Percentiles rank a stretch among this genome's conserved stretches.
phyloP scores from a whole-genome alignment of 257 asterid species.

The Rubia yunnanensis region DNA sequence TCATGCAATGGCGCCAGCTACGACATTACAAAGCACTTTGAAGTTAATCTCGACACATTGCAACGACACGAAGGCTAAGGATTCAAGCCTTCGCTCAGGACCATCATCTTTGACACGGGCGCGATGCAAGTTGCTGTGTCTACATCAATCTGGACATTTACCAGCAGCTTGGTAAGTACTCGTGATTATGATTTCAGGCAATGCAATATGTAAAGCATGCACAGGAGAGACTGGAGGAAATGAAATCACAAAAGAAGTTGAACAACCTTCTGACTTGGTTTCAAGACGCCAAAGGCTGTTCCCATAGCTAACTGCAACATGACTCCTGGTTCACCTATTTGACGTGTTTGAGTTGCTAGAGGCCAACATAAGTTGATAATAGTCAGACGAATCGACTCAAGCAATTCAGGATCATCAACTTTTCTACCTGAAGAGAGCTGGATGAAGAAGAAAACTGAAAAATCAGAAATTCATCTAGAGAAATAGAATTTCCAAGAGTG shows the following conservation, averaged over 20 bases:
- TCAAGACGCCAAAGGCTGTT: slow-evolving; percentile 60
- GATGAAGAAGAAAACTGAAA: slow-evolving; percentile 4
- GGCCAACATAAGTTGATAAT: slow-evolving; percentile 43
- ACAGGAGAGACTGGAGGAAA: not conserved
- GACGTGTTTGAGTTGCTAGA: slow-evolving; percentile 6
- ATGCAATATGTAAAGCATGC: not conserved
- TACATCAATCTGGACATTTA: slow-evolving; percentile 54
- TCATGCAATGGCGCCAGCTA: not conserved
- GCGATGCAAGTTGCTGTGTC: slow-evolving; percentile 66
- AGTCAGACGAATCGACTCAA: slow-evolving; percentile 96
- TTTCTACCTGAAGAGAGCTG: slow-evolving; percentile 92
- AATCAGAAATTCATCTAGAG: slow-evolving; percentile 7
- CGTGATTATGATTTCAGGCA: not conserved
- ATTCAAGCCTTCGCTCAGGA: slow-evolving; percentile 36
- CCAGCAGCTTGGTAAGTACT: too few relatives aligned
- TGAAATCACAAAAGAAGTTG: slow-evolving; percentile 5
- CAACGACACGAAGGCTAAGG: not conserved
- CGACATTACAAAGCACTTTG: not conserved
- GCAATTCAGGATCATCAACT: slow-evolving; percentile 84
- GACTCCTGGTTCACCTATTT: slow-evolving; percentile 62
- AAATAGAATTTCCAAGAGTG: not conserved
- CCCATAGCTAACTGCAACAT: slow-evolving; percentile 89
- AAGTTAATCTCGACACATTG: not conserved
- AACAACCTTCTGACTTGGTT: slow-evolving; percentile 50
- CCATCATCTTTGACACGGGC: slow-evolving; percentile 51